A percentile compares a stretch with the other conserved stretches of the same genome.
phyloP scores from a whole-genome alignment of 2,329 filamentous ascomycete species.

The Magnaporthiopsis rhizophila region DNA sequence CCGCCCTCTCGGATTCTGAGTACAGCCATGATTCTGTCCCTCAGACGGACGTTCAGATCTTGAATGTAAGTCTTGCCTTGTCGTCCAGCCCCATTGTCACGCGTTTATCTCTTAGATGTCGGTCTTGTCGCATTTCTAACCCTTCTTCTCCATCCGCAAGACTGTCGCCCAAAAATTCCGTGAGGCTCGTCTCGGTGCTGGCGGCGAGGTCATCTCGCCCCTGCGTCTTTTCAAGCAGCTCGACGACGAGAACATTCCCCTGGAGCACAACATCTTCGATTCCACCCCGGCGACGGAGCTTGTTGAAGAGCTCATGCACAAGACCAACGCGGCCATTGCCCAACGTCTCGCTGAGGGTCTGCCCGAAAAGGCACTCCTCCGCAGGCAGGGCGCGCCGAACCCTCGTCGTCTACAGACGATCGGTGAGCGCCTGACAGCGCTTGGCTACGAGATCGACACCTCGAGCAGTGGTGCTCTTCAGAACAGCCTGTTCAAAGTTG shows the following conservation, averaged over 20 bases:
- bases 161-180: constrained; percentile 84
- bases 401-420: constrained; percentile 83
- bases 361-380: constrained; percentile 87
- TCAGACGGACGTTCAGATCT: constrained; percentile 69
- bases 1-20: constrained; percentile 56
- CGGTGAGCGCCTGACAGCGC: constrained; percentile 82
- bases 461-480: constrained; percentile 86
- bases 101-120: background rate
- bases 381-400: constrained; percentile 79
- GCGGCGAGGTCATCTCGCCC: constrained; percentile 70
- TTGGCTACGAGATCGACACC: constrained; percentile 84
- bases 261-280: constrained; percentile 94
- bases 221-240: constrained; percentile 87
- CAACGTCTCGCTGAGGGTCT: constrained; percentile 71
- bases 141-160: constrained; percentile 33
- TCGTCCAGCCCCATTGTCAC: background rate
- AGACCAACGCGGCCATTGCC: constrained; percentile 83
- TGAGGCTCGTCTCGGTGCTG: constrained; percentile 74
- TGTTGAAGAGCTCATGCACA: constrained; percentile 90
- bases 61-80: constrained; percentile 49
- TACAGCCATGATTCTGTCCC: constrained; percentile 59
- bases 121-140: background rate
- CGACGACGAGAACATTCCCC: constrained; percentile 95
- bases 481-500: constrained; percentile 89
- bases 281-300: constrained; percentile 83